Percentiles rank a stretch among this genome's conserved stretches.
phyloP scores from a whole-genome alignment of 345 rosid species.

The Anacardium occidentale region DNA sequence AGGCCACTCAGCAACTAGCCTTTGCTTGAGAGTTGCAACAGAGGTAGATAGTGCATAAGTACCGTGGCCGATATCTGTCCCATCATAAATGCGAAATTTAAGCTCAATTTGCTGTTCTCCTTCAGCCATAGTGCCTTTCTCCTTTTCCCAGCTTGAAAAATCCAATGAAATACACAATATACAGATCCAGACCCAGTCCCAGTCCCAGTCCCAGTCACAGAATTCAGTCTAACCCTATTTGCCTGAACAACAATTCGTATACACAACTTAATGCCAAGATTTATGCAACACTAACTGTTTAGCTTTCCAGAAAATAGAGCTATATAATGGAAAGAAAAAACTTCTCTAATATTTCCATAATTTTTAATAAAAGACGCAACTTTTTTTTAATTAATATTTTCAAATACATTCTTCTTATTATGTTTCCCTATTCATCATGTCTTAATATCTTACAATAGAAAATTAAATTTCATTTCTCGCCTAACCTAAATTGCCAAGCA shows the following conservation, averaged over 20 bases:
- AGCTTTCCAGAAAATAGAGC: neutral
- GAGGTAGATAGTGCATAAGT: conserved; percentile 33
- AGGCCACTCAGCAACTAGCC: conserved; percentile 47
- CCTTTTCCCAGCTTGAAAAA: conserved; percentile 24
- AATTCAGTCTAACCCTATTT: conserved; percentile 22
- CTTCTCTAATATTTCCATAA: no score
- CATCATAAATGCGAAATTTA: conserved; percentile 44
- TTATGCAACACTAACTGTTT: neutral
- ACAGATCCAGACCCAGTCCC: conserved; percentile 12
- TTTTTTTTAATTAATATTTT: neutral
- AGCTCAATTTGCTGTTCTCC: conserved; percentile 34
- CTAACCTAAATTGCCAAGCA: neutral
- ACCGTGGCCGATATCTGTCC: conserved; percentile 41
- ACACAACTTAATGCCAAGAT: conserved; percentile 7
- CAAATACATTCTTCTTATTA: neutral
- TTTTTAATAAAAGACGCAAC: neutral
- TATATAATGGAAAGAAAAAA: neutral
- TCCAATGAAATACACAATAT: conserved; percentile 18
- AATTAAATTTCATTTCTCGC: conserved; percentile 4
- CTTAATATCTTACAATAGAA: neutral
- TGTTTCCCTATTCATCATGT: neutral
- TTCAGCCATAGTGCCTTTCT: conserved; percentile 27
- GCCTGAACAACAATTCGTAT: conserved; percentile 21
- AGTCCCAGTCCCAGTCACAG: neutral
- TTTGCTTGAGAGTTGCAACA: conserved; percentile 40